Base-by-base conservation (phyloP, 306 rosid species). In the Vigna radiata region DNA sequence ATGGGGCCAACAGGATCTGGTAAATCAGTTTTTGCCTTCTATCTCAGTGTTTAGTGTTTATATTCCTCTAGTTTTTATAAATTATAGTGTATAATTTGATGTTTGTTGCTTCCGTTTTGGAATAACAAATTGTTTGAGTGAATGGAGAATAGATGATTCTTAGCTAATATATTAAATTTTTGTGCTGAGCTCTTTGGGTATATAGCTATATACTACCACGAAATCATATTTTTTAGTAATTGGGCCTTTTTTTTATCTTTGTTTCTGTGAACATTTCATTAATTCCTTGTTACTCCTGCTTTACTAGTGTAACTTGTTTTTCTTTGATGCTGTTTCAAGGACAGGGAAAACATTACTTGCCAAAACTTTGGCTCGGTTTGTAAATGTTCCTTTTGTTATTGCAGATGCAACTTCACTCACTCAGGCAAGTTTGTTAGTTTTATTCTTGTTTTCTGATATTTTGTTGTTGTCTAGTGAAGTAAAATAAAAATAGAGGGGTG, bases 291-390 rank as follows among this genome's bases (percentile, higher is more conserved):
- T 72, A 58, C 19, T 19, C 65, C 16, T 79, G 58, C 85, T 80
- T 25, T 77, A 74, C 85, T 79, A 17, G 81, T 87, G 86, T 91
- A 85, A 90, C 89, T 86, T 88, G 84, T 79, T 87, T 77, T 79
- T 77, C 72, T 77, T 75, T 85, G 78, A 81, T 90, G 87, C 81
- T 82, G 73, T 91, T 86, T 91, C 96, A 92, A 92, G 99, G 96
- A 96, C 99, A 96, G 99, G 99, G 93, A 96, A 96, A 91, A 96
- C 99, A 72, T 85, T 96, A 89, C 99, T 96, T 49, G 99, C 99
- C 83, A 96, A 96, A 92, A 96, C 98, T 82, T 84, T 96, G 89
- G 99, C 99, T 47, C 90, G 94, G 68, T 90, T 89, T 88, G 99
- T 92, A 80, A 95, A 95, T 79, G 99, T 95, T 52, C 99, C 99